Base-by-base conservation (phyloP, 148 eudicot species). In the Selenicereus undatus region DNA sequence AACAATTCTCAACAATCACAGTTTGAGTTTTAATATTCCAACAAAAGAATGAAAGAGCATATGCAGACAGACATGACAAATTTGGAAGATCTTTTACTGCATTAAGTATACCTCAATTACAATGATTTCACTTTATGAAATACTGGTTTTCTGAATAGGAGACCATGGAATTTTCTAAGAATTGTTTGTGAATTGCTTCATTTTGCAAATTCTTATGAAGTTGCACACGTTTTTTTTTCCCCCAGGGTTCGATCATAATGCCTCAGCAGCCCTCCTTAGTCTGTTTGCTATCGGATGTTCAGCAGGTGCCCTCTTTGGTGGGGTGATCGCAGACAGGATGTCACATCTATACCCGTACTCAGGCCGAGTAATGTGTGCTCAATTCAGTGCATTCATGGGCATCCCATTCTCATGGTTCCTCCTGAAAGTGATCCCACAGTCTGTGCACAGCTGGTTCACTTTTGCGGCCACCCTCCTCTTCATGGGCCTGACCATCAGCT, bases 381-480 rank as follows among this genome's bases (percentile, higher is more conserved):
- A 96, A 78, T 93, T 93, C 85, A 93, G 99, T 73, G 85, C 99
- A 50, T 87, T 88, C 81, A 93, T 93, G 98, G 99, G 98, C 78
- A 96, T 93, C 73, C 99, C 99, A 24, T 93, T 91, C 90, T 83
- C 99, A 5, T 85, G 87, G 85, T 90, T 92, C 83, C 98, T 93
- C 27, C 94, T 96, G 27, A 83, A 80, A 27, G 89, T 85, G 22
- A 89, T 93, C 60, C 98, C 98, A 5, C 98, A 88, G 83, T 81
- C 91, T 8, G 85, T 88, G 3, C 77, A 74, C 82, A 93, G 92
- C 86, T 92, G 91, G 81, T 76, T 56, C 68, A 84, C 86, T 26
- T 93, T 76, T 54, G 89, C 94, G 11, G 58, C 62, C 87, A 93
- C 97, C 9, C 93, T 96, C 29, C 78, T 93, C 86, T 22, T 93